A percentile compares a stretch with the other conserved stretches of the same genome.
phyloP scores from a whole-genome alignment of 2,329 filamentous ascomycete genomes.

The Penicillium polonicum region DNA sequence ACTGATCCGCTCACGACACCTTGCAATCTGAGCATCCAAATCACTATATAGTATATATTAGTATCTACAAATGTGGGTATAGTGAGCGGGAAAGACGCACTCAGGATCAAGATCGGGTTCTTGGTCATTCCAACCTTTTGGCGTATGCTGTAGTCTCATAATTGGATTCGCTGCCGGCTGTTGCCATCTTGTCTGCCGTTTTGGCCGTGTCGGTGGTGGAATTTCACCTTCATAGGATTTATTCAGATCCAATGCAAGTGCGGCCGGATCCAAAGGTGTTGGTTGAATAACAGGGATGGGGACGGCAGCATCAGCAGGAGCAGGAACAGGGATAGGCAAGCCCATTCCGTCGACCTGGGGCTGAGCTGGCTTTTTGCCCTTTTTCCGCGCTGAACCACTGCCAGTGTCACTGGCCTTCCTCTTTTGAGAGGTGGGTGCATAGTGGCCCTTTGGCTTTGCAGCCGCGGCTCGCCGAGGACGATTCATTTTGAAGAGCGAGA shows the following conservation, averaged over 20 bases:
- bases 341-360: too few relatives aligned
- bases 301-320: neutral
- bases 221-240: neutral
- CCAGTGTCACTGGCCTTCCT: fast-evolving
- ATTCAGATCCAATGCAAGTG: neutral
- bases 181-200: neutral
- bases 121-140: neutral
- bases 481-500: neutral
- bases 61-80: neutral
- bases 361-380: neutral
- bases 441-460: neutral
- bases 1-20: constrained; percentile 1
- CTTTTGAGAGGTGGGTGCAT: neutral
- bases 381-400: neutral
- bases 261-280: neutral
- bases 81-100: neutral
- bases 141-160: neutral
- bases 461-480: neutral
- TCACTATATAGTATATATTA: neutral
- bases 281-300: neutral
- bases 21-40: neutral
- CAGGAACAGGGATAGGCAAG: neutral
- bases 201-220: neutral
- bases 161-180: neutral
- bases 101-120: constrained; percentile 3